These are phyloP conservation scores for Waltergamsia citrina DNA, from an alignment of 2,329 filamentous ascomycete species.

Conservation along the genomic window DNA sequence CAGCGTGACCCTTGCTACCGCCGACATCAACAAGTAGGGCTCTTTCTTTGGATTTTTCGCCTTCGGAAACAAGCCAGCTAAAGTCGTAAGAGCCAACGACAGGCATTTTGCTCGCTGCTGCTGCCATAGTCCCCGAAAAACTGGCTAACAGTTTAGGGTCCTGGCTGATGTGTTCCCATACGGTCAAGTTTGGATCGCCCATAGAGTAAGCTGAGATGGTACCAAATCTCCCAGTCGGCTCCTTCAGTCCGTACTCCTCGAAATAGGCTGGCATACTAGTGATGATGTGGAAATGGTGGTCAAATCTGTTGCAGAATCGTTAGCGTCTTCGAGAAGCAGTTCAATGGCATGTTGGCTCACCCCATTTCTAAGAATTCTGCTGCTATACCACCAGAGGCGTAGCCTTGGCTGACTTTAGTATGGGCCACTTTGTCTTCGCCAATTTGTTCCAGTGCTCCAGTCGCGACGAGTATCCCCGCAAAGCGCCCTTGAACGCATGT, in stretches of 20 bases:
- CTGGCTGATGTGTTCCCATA: slow-evolving; percentile 19
- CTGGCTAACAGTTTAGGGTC: slow-evolving; percentile 12
- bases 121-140: slow-evolving; percentile 19
- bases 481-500: slow-evolving; percentile 4
- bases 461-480: slow-evolving; percentile 4
- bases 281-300: slow-evolving; percentile 12
- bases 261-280: slow-evolving; percentile 20
- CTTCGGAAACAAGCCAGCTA: slow-evolving; percentile 13
- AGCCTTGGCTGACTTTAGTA: background rate
- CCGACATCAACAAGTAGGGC: slow-evolving; percentile 21
- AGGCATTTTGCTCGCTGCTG: slow-evolving; percentile 11
- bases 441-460: slow-evolving; percentile 4
- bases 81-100: slow-evolving; percentile 19
- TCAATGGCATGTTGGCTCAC: too few species aligned
- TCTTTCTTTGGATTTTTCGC: slow-evolving; percentile 5
- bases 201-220: slow-evolving; percentile 16
- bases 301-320: slow-evolving; percentile 12
- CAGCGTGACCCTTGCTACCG: slow-evolving; percentile 18
- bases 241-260: slow-evolving; percentile 15
- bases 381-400: background rate
- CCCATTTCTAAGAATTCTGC: slow-evolving; percentile 1
- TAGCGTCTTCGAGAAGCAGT: background rate
- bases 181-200: slow-evolving; percentile 15
- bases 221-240: slow-evolving; percentile 15
- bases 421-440: background rate